A percentile compares a stretch with the other conserved stretches of the same genome.
phyloP scores from a whole-genome alignment of 2,329 filamentous ascomycete species.

The Aureobasidium lini region DNA sequence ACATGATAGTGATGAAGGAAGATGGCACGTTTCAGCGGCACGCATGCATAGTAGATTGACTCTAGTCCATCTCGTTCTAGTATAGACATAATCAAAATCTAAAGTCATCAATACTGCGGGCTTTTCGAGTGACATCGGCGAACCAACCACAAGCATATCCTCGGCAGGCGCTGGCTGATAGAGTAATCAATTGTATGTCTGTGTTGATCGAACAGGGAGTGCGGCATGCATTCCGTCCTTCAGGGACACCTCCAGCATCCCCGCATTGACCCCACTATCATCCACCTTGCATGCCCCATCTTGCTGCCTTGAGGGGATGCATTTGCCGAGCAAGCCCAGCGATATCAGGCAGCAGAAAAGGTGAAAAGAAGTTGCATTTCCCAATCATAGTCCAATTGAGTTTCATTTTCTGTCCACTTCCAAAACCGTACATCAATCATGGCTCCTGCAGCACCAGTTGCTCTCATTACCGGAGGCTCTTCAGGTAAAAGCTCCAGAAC shows the following conservation, averaged over 20 bases:
- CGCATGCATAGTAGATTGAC: not conserved
- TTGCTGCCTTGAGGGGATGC: not conserved
- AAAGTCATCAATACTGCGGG: not conserved
- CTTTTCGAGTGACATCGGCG: too few relatives aligned
- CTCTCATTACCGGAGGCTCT: conserved; percentile 39
- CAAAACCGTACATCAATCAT: not conserved
- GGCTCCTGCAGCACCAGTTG: conserved; percentile 23
- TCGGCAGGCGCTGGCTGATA: not conserved
- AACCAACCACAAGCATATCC: too few relatives aligned
- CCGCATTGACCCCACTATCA: not conserved
- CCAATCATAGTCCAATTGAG: not conserved
- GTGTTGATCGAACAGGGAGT: not conserved
- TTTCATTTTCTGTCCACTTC: not conserved
- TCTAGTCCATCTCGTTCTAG: not conserved
- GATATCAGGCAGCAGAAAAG: too few relatives aligned
- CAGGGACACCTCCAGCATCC: not conserved
- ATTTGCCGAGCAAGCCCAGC: not conserved
- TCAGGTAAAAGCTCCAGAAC: conserved; percentile 22
- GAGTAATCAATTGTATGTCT: not conserved
- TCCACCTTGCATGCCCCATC: not conserved
- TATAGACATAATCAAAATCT: conserved; percentile 3
- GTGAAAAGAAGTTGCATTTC: too few relatives aligned
- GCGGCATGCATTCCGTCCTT: not conserved
- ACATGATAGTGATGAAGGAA: not conserved
- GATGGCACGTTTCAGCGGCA: not conserved